phyloP scores from a whole-genome alignment of 257 asterid species.

The Gardenia jasminoides region DNA sequence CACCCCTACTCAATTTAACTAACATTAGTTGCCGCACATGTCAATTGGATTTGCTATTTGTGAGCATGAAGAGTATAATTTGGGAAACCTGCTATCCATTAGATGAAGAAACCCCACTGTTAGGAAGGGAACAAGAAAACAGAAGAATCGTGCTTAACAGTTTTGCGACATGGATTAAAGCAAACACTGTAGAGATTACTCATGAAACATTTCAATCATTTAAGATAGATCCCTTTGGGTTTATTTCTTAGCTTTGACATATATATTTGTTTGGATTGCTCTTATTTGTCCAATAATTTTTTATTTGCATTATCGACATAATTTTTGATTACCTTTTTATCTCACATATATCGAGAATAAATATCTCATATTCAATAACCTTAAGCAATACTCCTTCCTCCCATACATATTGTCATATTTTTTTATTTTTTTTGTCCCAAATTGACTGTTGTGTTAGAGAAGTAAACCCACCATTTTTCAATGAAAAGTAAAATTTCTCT shows the following conservation, averaged over 20 bases:
- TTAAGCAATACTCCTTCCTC: slow-evolving; percentile 50
- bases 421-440: no score
- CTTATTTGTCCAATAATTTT: not conserved
- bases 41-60: not conserved
- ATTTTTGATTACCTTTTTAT: no score
- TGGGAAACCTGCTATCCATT: not conserved
- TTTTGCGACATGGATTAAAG: not conserved
- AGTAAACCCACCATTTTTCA: no score
- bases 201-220: not conserved
- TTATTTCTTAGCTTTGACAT: not conserved
- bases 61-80: not conserved
- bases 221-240: not conserved
- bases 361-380: slow-evolving; percentile 64
- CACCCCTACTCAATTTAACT: no score
- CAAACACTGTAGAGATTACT: not conserved
- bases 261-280: no score
- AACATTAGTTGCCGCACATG: not conserved
- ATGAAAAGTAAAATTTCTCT: no score
- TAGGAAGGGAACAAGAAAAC: not conserved
- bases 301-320: no score
- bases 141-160: not conserved
- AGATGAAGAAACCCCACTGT: not conserved
- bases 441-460: no score
- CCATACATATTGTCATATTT: no score
- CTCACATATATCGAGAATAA: no score